Conservation (phyloP, 257 asterid genomes). For the Solanum paucissectum region DNA sequence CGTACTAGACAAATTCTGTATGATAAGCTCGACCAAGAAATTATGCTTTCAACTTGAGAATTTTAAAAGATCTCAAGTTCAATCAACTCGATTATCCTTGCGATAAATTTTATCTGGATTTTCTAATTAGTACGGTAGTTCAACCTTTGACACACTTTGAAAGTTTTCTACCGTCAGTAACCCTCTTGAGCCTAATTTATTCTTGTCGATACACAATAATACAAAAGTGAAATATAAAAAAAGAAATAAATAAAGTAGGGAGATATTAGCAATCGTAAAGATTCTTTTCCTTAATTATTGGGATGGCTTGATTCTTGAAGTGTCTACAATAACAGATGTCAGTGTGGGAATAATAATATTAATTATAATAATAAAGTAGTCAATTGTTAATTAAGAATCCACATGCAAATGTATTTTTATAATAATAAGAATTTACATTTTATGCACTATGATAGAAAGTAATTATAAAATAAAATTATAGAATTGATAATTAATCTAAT, state of each 20-base stretch:
- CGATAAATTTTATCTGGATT: neutral
- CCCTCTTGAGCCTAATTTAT: neutral
- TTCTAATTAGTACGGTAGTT: neutral
- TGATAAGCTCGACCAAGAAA: neutral
- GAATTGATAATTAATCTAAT: neutral
- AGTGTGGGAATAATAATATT: neutral
- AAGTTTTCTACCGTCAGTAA: neutral
- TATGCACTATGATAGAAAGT: neutral
- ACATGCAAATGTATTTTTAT: neutral
- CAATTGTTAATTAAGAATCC: neutral
- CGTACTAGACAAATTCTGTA: rapidly evolving
- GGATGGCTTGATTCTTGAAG: neutral
- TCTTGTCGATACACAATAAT: neutral
- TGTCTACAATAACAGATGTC: neutral
- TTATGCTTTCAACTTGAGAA: neutral
- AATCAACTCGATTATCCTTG: neutral
- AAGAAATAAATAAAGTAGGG: neutral
- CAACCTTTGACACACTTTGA: constrained; percentile 1
- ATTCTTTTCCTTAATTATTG: neutral
- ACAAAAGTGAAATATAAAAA: neutral
- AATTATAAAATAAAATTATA: neutral
- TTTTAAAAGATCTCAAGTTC: no score
- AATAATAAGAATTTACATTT: neutral
- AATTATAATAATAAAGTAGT: neutral
- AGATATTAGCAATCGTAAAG: neutral